Evolutionary conservation across 106 monocot species (phyloP), one percentile per base, ranked within the genome.

Genomic region (Amphibolis antarctica): DNA sequence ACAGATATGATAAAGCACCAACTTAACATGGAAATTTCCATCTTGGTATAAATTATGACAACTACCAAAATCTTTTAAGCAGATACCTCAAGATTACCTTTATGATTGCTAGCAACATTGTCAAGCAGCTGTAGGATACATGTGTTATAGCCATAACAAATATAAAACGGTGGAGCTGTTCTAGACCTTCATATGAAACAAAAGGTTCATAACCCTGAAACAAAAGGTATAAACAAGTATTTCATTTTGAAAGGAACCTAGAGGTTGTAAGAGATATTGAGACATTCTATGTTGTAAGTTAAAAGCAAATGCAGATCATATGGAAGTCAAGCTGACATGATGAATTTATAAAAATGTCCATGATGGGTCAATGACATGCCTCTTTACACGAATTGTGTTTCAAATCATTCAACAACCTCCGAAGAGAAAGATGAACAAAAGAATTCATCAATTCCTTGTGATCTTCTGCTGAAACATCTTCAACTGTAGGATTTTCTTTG

Each of bases 131-230:
- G 53, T 98, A 98, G 17, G 75, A 74, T 27, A 98, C 86, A 80
- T 98, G 96, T 12, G 90, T 98, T 72, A 98, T 78, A 42, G 96
- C 96, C 96, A 98, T 98, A 30, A 98, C 86, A 73, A 98, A 98
- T 30, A 98, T 90, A 70, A 98, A 98, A 1, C 89, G 83, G 63
- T 98, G 90, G 19, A 98, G 90, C 71, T 98, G 96, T 59, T 98
- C 96, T 59, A 92, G 61, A 59, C 87, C 92, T 55, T 88, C 88
- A 47, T 92, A 82, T 55, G 92, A 92, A 71, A 90, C 81, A 75
- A 98, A 98, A 44, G 96, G 86, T 66, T 90, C 96, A 43, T 86
- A 66, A 22, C 90, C 96, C 96, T 98, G 78, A 59, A 68, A 17
- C 28, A 28, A 18, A 66, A 65, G 25, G 42, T 12, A 53, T 21